Conservation (phyloP, 129 eudicot genomes). For the Glebionis coronaria region DNA sequence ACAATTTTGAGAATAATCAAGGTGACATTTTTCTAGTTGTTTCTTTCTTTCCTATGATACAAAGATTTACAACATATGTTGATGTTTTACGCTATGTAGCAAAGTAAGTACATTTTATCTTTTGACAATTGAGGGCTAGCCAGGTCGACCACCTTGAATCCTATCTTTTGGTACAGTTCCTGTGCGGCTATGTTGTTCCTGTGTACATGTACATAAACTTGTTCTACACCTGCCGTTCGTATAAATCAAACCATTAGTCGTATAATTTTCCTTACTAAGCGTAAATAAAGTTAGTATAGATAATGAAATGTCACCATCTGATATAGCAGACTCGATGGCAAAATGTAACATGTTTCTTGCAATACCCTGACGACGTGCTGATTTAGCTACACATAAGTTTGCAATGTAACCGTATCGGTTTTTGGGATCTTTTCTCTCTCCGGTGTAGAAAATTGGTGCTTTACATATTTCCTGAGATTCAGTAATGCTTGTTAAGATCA, state of each 20-base stretch:
- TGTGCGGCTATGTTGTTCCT: slow-evolving; percentile 62
- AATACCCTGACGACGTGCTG: slow-evolving; percentile 80
- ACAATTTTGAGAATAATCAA: slow-evolving; percentile 14
- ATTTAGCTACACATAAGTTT: slow-evolving; percentile 77
- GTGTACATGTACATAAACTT: slow-evolving; percentile 75
- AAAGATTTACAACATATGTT: neutral
- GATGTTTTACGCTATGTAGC: slow-evolving; percentile 28
- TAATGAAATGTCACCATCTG: slow-evolving; percentile 44
- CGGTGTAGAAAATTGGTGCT: slow-evolving; percentile 46
- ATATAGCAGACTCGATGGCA: slow-evolving; percentile 56
- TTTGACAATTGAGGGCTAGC: slow-evolving; percentile 40
- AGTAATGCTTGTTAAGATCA: neutral
- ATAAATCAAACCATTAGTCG: neutral
- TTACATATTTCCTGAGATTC: slow-evolving; percentile 55
- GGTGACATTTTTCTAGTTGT: neutral
- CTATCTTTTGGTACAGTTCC: slow-evolving; percentile 58
- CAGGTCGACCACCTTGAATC: slow-evolving; percentile 58
- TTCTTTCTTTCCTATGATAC: slow-evolving; percentile 6
- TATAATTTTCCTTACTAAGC: neutral
- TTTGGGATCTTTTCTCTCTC: slow-evolving; percentile 36
- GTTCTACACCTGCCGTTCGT: slow-evolving; percentile 55
- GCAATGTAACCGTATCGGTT: slow-evolving; percentile 62
- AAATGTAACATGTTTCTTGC: slow-evolving; percentile 77
- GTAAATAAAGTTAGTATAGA: neutral
- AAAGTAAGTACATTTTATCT: slow-evolving; percentile 54